Base-by-base conservation (phyloP, 306 rosid species). In the Dryas alaskensis region DNA sequence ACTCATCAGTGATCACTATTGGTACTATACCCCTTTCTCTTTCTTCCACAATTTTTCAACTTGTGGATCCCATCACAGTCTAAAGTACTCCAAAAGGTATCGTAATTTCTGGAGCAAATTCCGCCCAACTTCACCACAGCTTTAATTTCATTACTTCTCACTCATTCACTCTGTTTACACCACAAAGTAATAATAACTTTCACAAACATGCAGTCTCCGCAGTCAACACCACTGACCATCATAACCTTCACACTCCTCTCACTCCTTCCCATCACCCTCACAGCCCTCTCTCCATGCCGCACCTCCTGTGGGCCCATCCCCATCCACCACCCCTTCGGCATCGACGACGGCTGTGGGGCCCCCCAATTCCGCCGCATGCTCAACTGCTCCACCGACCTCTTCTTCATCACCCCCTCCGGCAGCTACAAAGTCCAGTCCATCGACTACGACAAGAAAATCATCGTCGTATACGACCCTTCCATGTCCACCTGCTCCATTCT, bases 401-500 rank as follows among this genome's bases (percentile, higher is more conserved):
- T 93, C 86, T 88, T 93, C 68, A 72, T 78, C 73, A 91, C 98
- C 6, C 93, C 96, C 13, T 93, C 98, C 4, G 98, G 98, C 27
- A 48, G 54, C 22, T 93, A 93, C 91, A 93, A 89, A 58, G 97
- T 93, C 55, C 89, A 93, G 79, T 89, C 98, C 81, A 85, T 93
- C 3, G 84, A 93, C 84, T 93, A 93, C 65, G 81, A 76, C 80
- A 82, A 85, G 72, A 72, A 85, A 62, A 51, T 67, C 3, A 73
- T 93, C 84, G 81, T 83, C 6, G 67, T 93, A 52, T 91, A 87
- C 47, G 98, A 93, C 82, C 98, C 98, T 0, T 73, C 89, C 63
- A 91, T 91, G 98, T 93, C 98, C 9, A 93, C 96, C 3, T 93
- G 97, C 80, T 93, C 98, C 59, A 88, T 93, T 65, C 97, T 93